These are phyloP conservation scores for Rubia balearica DNA, from an alignment of 305 asterid genomes.

Conservation along the genomic window DNA sequence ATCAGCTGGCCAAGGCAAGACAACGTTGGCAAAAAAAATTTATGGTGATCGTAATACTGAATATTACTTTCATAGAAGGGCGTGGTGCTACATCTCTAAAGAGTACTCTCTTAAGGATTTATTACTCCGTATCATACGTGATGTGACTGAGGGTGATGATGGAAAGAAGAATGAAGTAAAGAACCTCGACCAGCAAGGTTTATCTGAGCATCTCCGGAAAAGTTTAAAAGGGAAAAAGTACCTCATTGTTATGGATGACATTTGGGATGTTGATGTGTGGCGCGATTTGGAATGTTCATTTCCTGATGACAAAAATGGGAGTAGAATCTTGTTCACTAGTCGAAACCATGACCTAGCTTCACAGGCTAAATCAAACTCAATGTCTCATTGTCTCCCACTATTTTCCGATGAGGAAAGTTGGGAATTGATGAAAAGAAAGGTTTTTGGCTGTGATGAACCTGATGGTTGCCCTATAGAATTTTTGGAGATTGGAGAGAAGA, in stretches of 20 bases:
- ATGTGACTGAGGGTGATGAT: not conserved
- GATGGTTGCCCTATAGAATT: not conserved
- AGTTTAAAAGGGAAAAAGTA: slow-evolving; percentile 3
- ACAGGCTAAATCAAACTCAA: not conserved
- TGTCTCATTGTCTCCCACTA: not conserved
- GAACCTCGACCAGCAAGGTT: not conserved
- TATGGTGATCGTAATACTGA: not conserved
- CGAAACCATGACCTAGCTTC: not conserved
- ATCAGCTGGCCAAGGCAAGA: slow-evolving; percentile 20
- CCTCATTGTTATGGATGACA: slow-evolving; percentile 16
- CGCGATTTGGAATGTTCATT: not conserved
- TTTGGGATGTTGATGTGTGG: slow-evolving; percentile 7
- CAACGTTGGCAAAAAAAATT: slow-evolving; percentile 13
- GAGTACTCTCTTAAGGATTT: slow-evolving; percentile 2
- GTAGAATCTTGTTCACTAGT: slow-evolving; percentile 1
- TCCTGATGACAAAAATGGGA: slow-evolving; percentile 10
- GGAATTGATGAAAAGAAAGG: not conserved
- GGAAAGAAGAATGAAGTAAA: not conserved
- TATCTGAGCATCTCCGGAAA: not conserved
- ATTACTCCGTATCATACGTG: slow-evolving; percentile 6
- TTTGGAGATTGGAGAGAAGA: not conserved
- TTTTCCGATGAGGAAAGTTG: not conserved
- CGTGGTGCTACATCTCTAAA: slow-evolving; percentile 11
- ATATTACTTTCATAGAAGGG: not conserved
- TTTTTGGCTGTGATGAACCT: not conserved